These are phyloP conservation scores for Globisporangium spinosum DNA, from an alignment of 352 stramenopile species.

Conservation along the genomic window DNA sequence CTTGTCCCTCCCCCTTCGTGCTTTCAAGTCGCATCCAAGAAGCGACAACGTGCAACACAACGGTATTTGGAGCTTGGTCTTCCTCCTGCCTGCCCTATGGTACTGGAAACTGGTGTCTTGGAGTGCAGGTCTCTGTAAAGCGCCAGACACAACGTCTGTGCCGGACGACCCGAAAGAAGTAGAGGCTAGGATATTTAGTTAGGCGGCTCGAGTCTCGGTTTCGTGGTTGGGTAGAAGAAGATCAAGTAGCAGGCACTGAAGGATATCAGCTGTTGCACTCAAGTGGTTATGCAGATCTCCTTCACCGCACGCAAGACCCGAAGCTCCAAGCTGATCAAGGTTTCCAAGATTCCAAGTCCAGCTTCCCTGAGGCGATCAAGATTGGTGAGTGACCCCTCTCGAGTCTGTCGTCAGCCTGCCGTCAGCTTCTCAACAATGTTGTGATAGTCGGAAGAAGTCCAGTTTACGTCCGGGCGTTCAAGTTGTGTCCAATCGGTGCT, in stretches of 20 bases:
- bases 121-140: not conserved
- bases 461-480: not conserved
- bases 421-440: not conserved
- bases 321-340: not conserved
- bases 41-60: not conserved
- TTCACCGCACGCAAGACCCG: not conserved
- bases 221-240: not conserved
- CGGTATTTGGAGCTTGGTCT: slow-evolving; percentile 1
- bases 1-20: not conserved
- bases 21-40: not conserved
- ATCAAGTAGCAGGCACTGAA: not conserved
- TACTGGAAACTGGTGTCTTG: not conserved
- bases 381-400: not conserved
- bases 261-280: slow-evolving; percentile 6
- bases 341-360: not conserved
- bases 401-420: not conserved
- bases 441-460: not conserved
- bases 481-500: not conserved
- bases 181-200: not conserved
- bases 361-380: not conserved
- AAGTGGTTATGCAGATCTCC: slow-evolving; percentile 7
- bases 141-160: not conserved
- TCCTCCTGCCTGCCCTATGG: not conserved
- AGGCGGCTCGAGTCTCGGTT: not conserved
- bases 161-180: not conserved